phyloP scores from a whole-genome alignment of 192 early-diverging fungal species.

The Backusella macrospora region DNA sequence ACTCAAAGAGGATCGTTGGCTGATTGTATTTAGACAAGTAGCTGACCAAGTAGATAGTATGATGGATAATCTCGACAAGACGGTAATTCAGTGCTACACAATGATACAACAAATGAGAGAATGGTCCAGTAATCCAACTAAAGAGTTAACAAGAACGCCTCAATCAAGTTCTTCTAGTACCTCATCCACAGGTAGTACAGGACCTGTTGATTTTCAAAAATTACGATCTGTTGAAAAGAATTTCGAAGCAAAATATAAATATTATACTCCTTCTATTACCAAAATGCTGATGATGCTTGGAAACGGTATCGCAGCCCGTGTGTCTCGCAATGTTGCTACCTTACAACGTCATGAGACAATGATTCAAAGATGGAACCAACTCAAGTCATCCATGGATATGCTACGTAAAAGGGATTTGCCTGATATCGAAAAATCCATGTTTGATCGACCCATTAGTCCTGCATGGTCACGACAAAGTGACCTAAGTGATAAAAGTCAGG shows the following conservation, averaged over 20 bases:
- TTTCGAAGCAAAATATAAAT: constrained; percentile 61
- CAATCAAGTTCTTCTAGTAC: constrained; percentile 18
- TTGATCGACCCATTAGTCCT: constrained; percentile 38
- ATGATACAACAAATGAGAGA: constrained; percentile 22
- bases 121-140: background rate
- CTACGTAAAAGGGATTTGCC: constrained; percentile 36
- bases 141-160: background rate
- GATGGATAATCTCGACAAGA: constrained; percentile 60
- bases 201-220: constrained; percentile 28
- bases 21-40: constrained; percentile 55
- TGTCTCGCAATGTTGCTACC: constrained; percentile 47
- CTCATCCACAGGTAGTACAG: constrained; percentile 27
- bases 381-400: constrained; percentile 40
- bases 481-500: constrained; percentile 28
- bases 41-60: constrained; percentile 56
- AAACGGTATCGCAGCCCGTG: constrained; percentile 54
- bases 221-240: constrained; percentile 54
- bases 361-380: constrained; percentile 53
- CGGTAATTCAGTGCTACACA: constrained; percentile 48
- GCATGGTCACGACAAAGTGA: constrained; percentile 41
- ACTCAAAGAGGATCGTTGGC: constrained; percentile 61
- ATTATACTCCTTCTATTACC: constrained; percentile 56
- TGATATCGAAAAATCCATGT: constrained; percentile 32
- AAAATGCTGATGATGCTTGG: constrained; percentile 61
- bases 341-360: constrained; percentile 51